Evolutionary conservation across 495 filamentous ascomycete genomes (phyloP).

Genomic region (Delitschia confertaspora): DNA sequence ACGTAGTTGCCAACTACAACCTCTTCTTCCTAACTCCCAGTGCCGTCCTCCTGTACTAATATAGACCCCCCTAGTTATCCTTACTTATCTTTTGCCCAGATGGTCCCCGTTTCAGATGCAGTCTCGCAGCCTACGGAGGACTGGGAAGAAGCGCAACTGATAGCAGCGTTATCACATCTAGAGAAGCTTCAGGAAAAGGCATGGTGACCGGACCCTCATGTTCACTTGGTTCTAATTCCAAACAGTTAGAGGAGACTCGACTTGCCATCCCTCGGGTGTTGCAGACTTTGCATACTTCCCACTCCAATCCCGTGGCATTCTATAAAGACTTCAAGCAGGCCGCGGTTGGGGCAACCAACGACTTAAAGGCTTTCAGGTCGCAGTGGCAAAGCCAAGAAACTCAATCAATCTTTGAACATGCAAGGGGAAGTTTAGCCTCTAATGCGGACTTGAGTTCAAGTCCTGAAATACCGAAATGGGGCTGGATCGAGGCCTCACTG

Average conservation of each 20-base stretch:
- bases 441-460: slow-evolving; percentile 10
- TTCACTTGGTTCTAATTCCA: slow-evolving; percentile 1
- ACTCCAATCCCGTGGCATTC: slow-evolving; percentile 6
- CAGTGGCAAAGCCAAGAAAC: slow-evolving; percentile 17
- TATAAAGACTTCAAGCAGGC: slow-evolving; percentile 20
- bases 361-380: slow-evolving; percentile 17
- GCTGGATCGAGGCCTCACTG: slow-evolving; percentile 11
- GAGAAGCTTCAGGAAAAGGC: slow-evolving; percentile 27
- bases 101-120: too few relatives aligned
- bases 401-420: slow-evolving; percentile 14
- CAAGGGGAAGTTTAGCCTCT: slow-evolving; percentile 11
- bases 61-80: too few relatives aligned
- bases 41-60: too few relatives aligned
- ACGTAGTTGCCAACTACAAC: too few relatives aligned
- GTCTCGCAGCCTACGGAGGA: slow-evolving; percentile 1
- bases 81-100: too few relatives aligned
- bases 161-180: slow-evolving; percentile 25
- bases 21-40: too few relatives aligned
- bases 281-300: slow-evolving; percentile 11
- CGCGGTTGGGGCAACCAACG: slow-evolving; percentile 6
- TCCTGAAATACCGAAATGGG: slow-evolving; percentile 14
- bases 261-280: slow-evolving; percentile 23
- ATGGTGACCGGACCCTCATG: neutral
- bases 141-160: slow-evolving; percentile 28
- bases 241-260: slow-evolving; percentile 23